Evolutionary conservation across 345 rosid species (phyloP).

Genomic region (Salix viminalis): DNA sequence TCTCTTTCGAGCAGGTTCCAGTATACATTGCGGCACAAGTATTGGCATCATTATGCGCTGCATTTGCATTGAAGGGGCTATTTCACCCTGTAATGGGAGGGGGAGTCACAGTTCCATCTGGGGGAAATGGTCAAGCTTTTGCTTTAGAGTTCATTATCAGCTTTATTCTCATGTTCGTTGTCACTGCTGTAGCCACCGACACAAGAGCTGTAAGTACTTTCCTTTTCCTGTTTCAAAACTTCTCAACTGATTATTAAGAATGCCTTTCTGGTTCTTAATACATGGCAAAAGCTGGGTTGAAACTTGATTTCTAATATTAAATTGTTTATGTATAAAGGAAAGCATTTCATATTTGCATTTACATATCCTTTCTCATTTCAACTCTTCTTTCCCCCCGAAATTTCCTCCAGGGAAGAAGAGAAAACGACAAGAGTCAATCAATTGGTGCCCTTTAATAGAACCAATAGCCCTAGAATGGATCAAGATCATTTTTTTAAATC

Average conservation of each 20-base stretch:
- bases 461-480: neutral
- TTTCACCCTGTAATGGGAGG: conserved; percentile 68
- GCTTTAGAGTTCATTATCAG: conserved; percentile 78
- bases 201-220: conserved; percentile 65
- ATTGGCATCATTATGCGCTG: conserved; percentile 65
- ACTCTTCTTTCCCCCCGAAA: neutral
- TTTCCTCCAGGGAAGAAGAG: neutral
- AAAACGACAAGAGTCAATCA: conserved; percentile 11
- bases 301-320: no score
- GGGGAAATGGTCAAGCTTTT: conserved; percentile 57
- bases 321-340: no score
- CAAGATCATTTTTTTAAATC: neutral
- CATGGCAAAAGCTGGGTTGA: no score
- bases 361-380: neutral
- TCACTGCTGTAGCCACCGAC: conserved; percentile 93
- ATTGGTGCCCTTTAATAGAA: conserved; percentile 4
- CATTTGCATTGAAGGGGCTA: conserved; percentile 59
- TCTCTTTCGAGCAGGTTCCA: conserved; percentile 44
- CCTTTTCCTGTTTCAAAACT: no score
- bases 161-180: conserved; percentile 90
- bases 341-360: no score
- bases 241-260: no score
- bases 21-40: conserved; percentile 68
- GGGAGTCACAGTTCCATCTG: conserved; percentile 81
- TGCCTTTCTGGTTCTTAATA: no score